Evolutionary conservation across 371 early-diverging fungal genomes (phyloP), one percentile per base, ranked within the genome.

Genomic region (Lichtheimia ramosa): DNA sequence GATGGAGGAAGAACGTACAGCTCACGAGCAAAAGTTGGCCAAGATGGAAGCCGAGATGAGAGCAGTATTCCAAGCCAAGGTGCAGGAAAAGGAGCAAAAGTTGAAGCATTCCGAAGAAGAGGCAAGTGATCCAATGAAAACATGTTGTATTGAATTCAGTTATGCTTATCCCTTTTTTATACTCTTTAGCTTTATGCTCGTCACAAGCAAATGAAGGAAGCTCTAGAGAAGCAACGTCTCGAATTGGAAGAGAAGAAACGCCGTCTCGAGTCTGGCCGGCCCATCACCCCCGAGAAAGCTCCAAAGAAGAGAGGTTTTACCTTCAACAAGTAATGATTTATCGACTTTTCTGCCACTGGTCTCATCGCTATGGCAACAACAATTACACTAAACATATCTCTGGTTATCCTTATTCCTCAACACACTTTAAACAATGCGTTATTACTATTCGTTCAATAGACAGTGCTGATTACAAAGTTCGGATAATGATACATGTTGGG

Each of bases 21-120:
- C 92, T 56, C 98, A 98, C 68, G 97, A 98, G 74, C 90, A 88
- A 67, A 96, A 95, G 81, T 85, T 98, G 83, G 83, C 89, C 66
- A 96, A 96, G 87, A 95, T 98, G 97, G 97, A 98, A 71, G 87
- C 91, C 49, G 97, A 98, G 73, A 97, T 98, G 97, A 91, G 92
- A 74, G 85, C 90, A 12, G 97, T 98, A 40, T 97, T 98, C 91
- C 93, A 95, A 73, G 95, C 94, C 65, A 98, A 98, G 86, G 97
- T 98, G 12, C 92, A 94, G 61, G 98, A 98, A 75, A 97, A 97
- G 84, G 97, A 97, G 72, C 81, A 90, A 55, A 97, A 97, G 82
- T 81, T 98, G 69, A 96, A 95, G 81, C 95, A 95, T 68, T 89
- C 91, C 24, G 98, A 98, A 70, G 96, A 97, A 70, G 98, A 98